A percentile compares a stretch with the other conserved stretches of the same genome.
These are phyloP conservation scores for Aspergillus cristatus DNA, from an alignment of 495 filamentous ascomycete genomes.

Conservation along the genomic window DNA sequence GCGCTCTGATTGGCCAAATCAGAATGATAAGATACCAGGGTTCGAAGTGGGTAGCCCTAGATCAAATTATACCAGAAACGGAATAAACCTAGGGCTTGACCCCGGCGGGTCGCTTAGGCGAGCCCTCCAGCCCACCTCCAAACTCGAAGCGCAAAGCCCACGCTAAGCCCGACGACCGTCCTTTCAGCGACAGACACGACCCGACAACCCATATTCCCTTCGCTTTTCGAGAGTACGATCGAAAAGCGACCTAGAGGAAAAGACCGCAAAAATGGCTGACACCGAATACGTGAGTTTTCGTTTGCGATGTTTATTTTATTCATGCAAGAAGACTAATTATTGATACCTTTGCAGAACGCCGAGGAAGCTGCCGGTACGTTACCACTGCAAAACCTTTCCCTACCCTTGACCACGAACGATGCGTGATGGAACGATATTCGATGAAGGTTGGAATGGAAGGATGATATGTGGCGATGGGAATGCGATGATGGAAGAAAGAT, in stretches of 20 bases:
- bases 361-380: conserved; percentile 86
- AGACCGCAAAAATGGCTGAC: conserved; percentile 84
- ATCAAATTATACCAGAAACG: conserved; percentile 9
- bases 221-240: conserved; percentile 43
- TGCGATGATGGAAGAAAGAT: too few species aligned
- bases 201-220: conserved; percentile 39
- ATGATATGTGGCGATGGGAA: conserved; percentile 9
- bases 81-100: conserved; percentile 37
- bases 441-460: conserved; percentile 1
- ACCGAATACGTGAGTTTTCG: conserved; percentile 68
- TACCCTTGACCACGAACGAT: not conserved
- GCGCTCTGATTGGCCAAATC: too few species aligned
- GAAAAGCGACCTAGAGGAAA: conserved; percentile 43
- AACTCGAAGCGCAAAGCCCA: conserved; percentile 22
- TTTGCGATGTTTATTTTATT: conserved; percentile 2
- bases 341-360: conserved; percentile 73
- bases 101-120: conserved; percentile 39
- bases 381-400: conserved; percentile 8
- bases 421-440: conserved; percentile 5
- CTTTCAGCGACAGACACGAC: conserved; percentile 35
- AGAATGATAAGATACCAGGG: too few species aligned
- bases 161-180: conserved; percentile 21
- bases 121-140: conserved; percentile 34
- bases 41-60: conserved; percentile 5
- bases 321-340: too few species aligned